phyloP scores from a whole-genome alignment of 1,139 yeast genomes.

The Yamadazyma membranifaciens region DNA sequence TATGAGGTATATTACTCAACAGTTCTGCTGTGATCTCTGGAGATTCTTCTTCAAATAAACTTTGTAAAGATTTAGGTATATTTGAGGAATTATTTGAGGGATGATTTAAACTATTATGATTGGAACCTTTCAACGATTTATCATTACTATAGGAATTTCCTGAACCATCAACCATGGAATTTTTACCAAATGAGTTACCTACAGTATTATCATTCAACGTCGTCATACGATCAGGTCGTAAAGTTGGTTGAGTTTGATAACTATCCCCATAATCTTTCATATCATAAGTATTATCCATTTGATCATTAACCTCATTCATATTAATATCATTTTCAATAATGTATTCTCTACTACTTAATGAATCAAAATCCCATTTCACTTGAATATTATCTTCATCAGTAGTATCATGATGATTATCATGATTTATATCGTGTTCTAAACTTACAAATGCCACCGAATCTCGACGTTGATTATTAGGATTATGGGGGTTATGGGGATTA shows the following conservation, averaged over 20 bases:
- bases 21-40: conserved; percentile 15
- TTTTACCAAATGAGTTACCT: neutral
- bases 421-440: conserved; percentile 29
- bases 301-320: conserved; percentile 44
- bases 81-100: conserved; percentile 24
- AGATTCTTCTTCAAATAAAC: conserved; percentile 56
- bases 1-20: conserved; percentile 6
- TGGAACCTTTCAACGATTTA: conserved; percentile 8
- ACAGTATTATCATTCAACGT: conserved; percentile 2
- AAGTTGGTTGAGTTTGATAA: conserved; percentile 31
- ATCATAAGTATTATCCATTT: conserved; percentile 35
- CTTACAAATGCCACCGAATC: conserved; percentile 43
- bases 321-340: conserved; percentile 65
- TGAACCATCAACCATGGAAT: too few relatives aligned
- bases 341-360: conserved; percentile 69
- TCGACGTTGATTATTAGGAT: conserved; percentile 38
- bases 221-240: conserved; percentile 18
- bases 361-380: conserved; percentile 87
- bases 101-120: neutral
- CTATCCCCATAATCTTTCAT: conserved; percentile 25
- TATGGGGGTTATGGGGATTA: too few relatives aligned
- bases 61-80: conserved; percentile 71
- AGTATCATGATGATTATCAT: conserved; percentile 16
- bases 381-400: conserved; percentile 43
- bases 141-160: neutral